Base-by-base conservation (phyloP, 2,329 filamentous ascomycete species). In the Fusarium compactum region DNA sequence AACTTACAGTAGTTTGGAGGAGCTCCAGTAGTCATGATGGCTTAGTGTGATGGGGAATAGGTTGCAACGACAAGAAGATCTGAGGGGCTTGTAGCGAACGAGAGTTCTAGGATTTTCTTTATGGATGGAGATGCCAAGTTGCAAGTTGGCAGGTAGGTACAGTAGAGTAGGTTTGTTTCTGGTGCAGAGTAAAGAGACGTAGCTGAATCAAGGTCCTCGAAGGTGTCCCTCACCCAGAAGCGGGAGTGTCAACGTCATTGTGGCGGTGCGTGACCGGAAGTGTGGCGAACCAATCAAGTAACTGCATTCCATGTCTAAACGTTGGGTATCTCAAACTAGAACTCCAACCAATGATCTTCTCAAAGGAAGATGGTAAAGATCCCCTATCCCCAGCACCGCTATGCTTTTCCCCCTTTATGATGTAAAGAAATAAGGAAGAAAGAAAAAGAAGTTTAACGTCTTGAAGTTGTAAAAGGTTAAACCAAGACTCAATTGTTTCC, bases 1-100 rank as follows among this genome's bases (percentile, higher is more conserved):
- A 53, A 65, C 85, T 74, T 81, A 89, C 88, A 90, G 76, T 90
- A 90, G 74, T 90, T 85, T 22, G 87, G 85, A 30, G 86, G 86
- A 11, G 83, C 72, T 55, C 79, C 80, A 48, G 79, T 71, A 58
- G 78, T 64, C 79, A 81, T 82, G 10, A 67, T 79, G 66, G 27
- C 45, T 55, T 30, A 41, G 24, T 57, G 25, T 59, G 32, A 56
- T 34, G 38, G 45, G 32, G 34, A 27, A 22, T 50, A 32, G 58
- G 59, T 46, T 46, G 22, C 22, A 30, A 48, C 44, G 51, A 45
- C 27, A 54, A 46, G 29, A 55, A 52, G 45, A n/a, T 40, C 24
- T 22, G 24, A 61, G 44, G 20, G n/a, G 51, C 24, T 65, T 64
- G 24, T 50, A 71, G 43, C 24, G 45, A 71, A 53, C 45, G 55